A percentile compares a stretch with the other conserved stretches of the same genome.
Conservation (phyloP, 768 basidiomycete genomes). For the Lactifluus pinguis region DNA sequence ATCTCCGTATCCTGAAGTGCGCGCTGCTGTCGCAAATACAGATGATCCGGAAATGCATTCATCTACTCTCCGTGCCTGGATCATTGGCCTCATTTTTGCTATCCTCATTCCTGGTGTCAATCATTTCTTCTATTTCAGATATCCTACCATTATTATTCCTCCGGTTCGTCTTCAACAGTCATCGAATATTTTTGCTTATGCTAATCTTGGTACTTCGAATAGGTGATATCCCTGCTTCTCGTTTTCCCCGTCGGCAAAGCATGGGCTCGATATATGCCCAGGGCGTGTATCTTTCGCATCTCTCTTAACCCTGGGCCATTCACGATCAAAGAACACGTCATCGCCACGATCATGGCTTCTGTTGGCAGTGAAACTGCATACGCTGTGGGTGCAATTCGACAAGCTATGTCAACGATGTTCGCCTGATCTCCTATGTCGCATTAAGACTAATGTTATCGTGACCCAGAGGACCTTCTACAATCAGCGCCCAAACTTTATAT, state of each 20-base stretch:
- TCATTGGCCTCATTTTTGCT: background rate
- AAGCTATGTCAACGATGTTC: too few species aligned
- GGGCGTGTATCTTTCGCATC: constrained; percentile 42
- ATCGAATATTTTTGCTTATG: too few species aligned
- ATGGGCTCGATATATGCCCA: constrained; percentile 48
- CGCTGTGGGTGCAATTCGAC: constrained; percentile 19
- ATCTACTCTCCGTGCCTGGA: background rate
- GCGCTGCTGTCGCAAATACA: too few species aligned
- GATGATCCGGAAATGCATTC: background rate
- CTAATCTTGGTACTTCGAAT: background rate
- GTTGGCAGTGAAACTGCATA: constrained; percentile 29
- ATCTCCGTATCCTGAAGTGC: too few species aligned
- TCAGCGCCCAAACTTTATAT: constrained; percentile 30
- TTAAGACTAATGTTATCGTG: constrained; percentile 35
- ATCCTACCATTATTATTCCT: too few species aligned
- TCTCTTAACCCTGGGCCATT: constrained; percentile 61
- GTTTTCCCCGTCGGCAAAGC: constrained; percentile 54
- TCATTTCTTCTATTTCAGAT: background rate
- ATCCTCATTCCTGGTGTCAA: background rate
- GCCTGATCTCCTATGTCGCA: background rate
- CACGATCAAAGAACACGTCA: constrained; percentile 65
- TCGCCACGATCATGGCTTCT: constrained; percentile 36
- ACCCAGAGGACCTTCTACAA: constrained; percentile 40
- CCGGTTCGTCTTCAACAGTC: too few species aligned
- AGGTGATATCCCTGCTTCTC: constrained; percentile 34